phyloP scores from a whole-genome alignment of 352 stramenopile genomes.

The Phytopythium mirpurense region DNA sequence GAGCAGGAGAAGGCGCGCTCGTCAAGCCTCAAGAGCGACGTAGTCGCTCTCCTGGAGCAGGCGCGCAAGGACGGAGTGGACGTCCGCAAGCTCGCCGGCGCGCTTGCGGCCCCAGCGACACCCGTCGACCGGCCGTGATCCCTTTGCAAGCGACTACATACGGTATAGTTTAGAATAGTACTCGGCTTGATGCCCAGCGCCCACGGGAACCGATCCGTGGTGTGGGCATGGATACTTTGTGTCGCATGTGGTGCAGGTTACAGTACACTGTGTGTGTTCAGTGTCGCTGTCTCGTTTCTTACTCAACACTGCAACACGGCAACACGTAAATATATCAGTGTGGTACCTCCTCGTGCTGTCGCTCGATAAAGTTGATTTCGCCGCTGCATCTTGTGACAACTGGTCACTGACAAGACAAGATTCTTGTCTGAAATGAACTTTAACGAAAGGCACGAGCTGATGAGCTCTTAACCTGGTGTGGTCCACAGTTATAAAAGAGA shows the following conservation, averaged over 20 bases:
- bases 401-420: too few relatives aligned
- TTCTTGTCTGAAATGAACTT: too few relatives aligned
- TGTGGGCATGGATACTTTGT: too few relatives aligned
- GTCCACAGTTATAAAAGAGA: slow-evolving; percentile 4
- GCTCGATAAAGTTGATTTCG: not conserved
- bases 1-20: slow-evolving; percentile 57
- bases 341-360: not conserved
- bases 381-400: too few relatives aligned
- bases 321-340: slow-evolving; percentile 2
- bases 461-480: too few relatives aligned
- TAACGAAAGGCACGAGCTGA: not conserved
- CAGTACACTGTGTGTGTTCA: too few relatives aligned
- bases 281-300: too few relatives aligned
- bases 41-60: slow-evolving; percentile 66
- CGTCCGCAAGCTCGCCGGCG: slow-evolving; percentile 42
- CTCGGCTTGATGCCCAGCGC: too few relatives aligned
- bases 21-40: slow-evolving; percentile 52
- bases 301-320: not conserved
- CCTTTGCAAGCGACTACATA: too few relatives aligned
- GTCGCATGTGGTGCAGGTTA: too few relatives aligned
- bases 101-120: slow-evolving; percentile 13
- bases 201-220: too few relatives aligned
- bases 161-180: too few relatives aligned
- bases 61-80: slow-evolving; percentile 64
- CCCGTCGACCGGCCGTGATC: slow-evolving; percentile 4